Percentiles rank a stretch among this genome's conserved stretches.
Evolutionary conservation across 1,284 basidiomycete species (phyloP).

Genomic region (Grifola frondosa): DNA sequence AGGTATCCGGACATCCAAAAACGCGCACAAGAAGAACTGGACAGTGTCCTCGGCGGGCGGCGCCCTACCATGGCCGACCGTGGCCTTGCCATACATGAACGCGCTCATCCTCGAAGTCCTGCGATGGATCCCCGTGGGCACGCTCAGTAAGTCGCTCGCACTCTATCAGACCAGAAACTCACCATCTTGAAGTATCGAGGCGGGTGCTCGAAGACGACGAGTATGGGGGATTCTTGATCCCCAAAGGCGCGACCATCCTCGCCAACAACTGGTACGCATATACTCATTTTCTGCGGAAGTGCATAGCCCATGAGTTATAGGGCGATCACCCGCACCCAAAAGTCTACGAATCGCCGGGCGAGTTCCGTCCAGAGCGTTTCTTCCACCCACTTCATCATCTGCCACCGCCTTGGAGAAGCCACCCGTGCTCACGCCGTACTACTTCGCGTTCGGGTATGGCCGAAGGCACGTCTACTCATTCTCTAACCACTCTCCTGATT

Average conservation of each 20-base stretch:
- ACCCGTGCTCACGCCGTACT: conserved; percentile 30
- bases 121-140: conserved; percentile 34
- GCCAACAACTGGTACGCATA: conserved; percentile 24
- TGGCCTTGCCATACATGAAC: conserved; percentile 31
- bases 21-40: conserved; percentile 36
- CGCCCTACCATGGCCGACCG: conserved; percentile 35
- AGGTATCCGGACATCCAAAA: conserved; percentile 30
- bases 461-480: too few relatives aligned
- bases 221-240: conserved; percentile 28
- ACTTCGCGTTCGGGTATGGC: conserved; percentile 21
- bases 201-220: conserved; percentile 26
- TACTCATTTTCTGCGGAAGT: neutral
- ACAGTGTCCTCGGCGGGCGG: conserved; percentile 28
- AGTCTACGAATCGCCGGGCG: conserved; percentile 21
- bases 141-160: conserved; percentile 16
- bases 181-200: conserved; percentile 16
- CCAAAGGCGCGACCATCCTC: conserved; percentile 28
- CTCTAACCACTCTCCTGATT: too few relatives aligned
- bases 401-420: conserved; percentile 15
- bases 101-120: conserved; percentile 34
- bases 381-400: conserved; percentile 11
- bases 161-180: neutral
- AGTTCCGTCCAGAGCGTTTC: conserved; percentile 21
- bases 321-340: conserved; percentile 20
- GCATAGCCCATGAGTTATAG: neutral